These are phyloP conservation scores for Clonostachys rosea DNA, from an alignment of 2,329 filamentous ascomycete species.

Conservation along the genomic window DNA sequence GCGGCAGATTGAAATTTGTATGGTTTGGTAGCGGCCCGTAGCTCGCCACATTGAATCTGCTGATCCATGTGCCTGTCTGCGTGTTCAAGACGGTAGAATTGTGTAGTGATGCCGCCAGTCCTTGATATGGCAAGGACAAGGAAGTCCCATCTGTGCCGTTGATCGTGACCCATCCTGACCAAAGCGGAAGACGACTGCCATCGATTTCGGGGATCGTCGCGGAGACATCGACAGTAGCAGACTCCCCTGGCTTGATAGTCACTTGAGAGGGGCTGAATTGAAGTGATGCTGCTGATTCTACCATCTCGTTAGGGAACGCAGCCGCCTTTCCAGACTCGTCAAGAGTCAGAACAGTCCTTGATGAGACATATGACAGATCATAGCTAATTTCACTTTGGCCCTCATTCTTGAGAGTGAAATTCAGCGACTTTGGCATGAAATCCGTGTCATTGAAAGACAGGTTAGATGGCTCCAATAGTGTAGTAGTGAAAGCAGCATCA, in stretches of 20 bases:
- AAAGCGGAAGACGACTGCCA: slow-evolving; percentile 26
- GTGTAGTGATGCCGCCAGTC: slow-evolving; percentile 21
- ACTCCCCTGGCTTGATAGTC: slow-evolving; percentile 32
- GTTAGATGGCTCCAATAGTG: slow-evolving; percentile 48
- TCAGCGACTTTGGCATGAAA: slow-evolving; percentile 40
- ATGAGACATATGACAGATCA: slow-evolving; percentile 41
- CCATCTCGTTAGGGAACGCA: slow-evolving; percentile 32
- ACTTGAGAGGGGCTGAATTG: slow-evolving; percentile 34
- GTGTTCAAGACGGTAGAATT: slow-evolving; percentile 23
- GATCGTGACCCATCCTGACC: slow-evolving; percentile 35
- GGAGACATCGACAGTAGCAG: slow-evolving; percentile 38
- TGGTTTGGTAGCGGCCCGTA: slow-evolving; percentile 18
- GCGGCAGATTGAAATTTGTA: slow-evolving; percentile 34
- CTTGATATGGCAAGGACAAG: slow-evolving; percentile 32
- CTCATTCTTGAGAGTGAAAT: slow-evolving; percentile 52
- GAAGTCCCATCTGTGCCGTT: slow-evolving; percentile 26
- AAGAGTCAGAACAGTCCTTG: slow-evolving; percentile 49
- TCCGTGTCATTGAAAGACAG: slow-evolving; percentile 62
- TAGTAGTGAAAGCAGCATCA: slow-evolving; percentile 50
- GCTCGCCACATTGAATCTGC: slow-evolving; percentile 23
- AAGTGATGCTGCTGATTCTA: slow-evolving; percentile 32
- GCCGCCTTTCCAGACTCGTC: slow-evolving; percentile 24
- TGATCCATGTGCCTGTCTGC: slow-evolving; percentile 22
- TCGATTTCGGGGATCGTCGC: slow-evolving; percentile 20
- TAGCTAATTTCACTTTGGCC: slow-evolving; percentile 43